These are phyloP conservation scores for Pleurotus ostreatus DNA, from an alignment of 768 basidiomycete genomes.

Conservation along the genomic window DNA sequence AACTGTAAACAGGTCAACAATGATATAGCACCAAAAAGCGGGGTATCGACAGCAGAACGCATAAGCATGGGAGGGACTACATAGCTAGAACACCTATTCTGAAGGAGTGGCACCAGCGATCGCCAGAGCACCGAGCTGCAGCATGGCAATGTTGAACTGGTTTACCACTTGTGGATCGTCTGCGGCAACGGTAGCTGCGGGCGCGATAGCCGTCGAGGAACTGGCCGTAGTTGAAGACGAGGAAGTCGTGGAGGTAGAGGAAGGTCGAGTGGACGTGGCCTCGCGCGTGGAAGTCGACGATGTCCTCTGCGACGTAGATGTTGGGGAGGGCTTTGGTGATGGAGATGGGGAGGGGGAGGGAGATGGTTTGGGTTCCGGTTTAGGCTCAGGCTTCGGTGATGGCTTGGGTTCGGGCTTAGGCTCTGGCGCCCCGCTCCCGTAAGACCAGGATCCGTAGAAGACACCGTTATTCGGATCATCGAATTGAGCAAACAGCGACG, in stretches of 20 bases:
- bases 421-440: conserved; percentile 21
- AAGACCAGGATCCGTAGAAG: conserved; percentile 37
- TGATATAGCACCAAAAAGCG: background rate
- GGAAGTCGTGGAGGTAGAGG: conserved; percentile 7
- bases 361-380: conserved; percentile 16
- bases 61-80: background rate
- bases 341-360: conserved; percentile 15
- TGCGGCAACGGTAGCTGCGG: background rate
- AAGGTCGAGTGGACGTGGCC: conserved; percentile 6
- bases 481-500: conserved; percentile 40
- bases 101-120: background rate
- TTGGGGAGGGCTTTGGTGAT: conserved; percentile 9
- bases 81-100: background rate
- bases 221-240: conserved; percentile 4
- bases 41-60: background rate
- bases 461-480: conserved; percentile 28
- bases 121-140: conserved; percentile 7
- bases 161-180: conserved; percentile 6
- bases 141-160: conserved; percentile 5
- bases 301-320: conserved; percentile 13
- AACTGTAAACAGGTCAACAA: background rate
- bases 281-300: conserved; percentile 12
- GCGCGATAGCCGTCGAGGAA: background rate
- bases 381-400: conserved; percentile 10
- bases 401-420: conserved; percentile 11